Evolutionary conservation across 192 early-diverging fungal genomes (phyloP), one percentile per base, ranked within the genome.

Genomic region (Phycomyces nitens): DNA sequence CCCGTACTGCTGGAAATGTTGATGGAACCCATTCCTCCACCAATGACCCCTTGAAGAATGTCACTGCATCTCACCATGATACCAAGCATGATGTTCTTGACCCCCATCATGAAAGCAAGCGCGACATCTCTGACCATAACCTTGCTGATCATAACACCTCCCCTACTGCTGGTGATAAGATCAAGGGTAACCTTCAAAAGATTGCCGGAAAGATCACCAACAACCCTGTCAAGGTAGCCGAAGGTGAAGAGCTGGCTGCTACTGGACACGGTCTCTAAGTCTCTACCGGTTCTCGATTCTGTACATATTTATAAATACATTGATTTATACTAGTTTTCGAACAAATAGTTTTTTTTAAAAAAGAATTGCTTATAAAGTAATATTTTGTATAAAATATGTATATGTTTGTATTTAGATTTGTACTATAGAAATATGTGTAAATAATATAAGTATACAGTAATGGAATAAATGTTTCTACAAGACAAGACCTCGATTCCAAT

Each of bases 181-280:
- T 72, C 47, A 72, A 67, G 60, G 71, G 71, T 27, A 67, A 64
- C 2, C 42, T 61, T 22, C 57, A 72, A 59, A 66, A 67, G 47
- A 10, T 66, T n/a, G 38, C 52, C 20, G 71, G 71, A 22, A 72
- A 72, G 64, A 38, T 66, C 15, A 72, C 65, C 16, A 39, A 64
- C 10, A 53, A 72, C 53, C 53, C 54, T 20, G 65, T 59, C 53
- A 72, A 72, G 65, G 65, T 72, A 18, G 40, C 60, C 18, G 49
- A 67, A 34, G 71, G 71, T 20, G 58, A 72, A 56, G 53, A 62
- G 11, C 5, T 61, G 10, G 60, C 58, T 40, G 18, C 44, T 11
- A 14, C 18, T 11, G 44, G 44, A n/a, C 44, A 18, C 12, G 44
- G 15, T 18, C 44, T n/a, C 11, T 47, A 47, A 47, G 11, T 34